Evolutionary conservation across 129 eudicot species (phyloP).

Genomic region (Chrysanthemum lavandulifolium): DNA sequence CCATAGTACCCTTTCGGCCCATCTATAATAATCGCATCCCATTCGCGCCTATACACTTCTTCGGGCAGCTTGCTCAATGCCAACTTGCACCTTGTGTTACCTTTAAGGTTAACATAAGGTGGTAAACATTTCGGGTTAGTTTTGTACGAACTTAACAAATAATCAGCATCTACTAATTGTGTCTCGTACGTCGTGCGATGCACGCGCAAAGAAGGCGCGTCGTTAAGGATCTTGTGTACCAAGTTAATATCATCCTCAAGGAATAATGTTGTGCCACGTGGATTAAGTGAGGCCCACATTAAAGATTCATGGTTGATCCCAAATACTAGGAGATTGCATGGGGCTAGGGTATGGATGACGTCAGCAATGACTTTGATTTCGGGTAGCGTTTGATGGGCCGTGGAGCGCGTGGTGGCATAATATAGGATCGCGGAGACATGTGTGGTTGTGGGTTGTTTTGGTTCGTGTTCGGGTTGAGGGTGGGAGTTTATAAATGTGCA

Average conservation of each 20-base stretch:
- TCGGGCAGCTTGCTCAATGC: constrained; percentile 47
- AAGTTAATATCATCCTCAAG: constrained; percentile 44
- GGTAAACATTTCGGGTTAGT: constrained; percentile 35
- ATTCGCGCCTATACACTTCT: constrained; percentile 48
- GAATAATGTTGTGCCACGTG: constrained; percentile 52
- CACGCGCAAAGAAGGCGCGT: constrained; percentile 40
- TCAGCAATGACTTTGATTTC: constrained; percentile 44
- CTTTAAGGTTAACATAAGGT: constrained; percentile 26
- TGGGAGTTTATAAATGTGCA: constrained; percentile 29
- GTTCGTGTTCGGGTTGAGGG: constrained; percentile 2
- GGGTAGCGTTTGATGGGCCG: constrained; percentile 48
- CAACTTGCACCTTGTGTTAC: constrained; percentile 42
- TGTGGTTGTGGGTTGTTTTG: constrained; percentile 18
- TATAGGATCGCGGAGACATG: constrained; percentile 52
- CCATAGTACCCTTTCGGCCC: constrained; percentile 55
- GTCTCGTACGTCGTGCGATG: constrained; percentile 35
- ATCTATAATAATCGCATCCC: constrained; percentile 59
- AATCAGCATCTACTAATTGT: constrained; percentile 40
- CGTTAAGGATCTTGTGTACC: constrained; percentile 32
- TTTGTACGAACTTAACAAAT: constrained; percentile 33
- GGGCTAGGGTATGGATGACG: constrained; percentile 37
- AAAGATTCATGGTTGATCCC: constrained; percentile 59
- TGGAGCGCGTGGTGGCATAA: constrained; percentile 63
- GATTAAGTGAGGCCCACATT: constrained; percentile 56
- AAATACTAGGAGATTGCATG: constrained; percentile 55